Base-by-base conservation (phyloP, 1,284 basidiomycete genomes). In the Caloboletus firmus region DNA sequence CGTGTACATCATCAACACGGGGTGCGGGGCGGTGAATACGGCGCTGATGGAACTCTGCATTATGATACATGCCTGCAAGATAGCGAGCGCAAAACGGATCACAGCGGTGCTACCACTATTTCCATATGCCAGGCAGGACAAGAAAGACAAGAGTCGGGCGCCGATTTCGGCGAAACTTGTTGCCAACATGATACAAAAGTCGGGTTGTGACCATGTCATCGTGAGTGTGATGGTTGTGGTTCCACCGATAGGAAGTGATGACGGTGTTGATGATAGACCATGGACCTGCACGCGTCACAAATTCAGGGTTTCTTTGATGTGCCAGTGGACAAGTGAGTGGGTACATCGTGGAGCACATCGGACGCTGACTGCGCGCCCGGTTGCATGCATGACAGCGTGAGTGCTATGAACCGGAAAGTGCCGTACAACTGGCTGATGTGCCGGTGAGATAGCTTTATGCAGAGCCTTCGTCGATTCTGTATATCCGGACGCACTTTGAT, bases 221-320 rank as follows among this genome's bases (percentile, higher is more conserved):
- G 95, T 97, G 74, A 78, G 94, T 81, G 22, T 51, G 31, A 37
- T 54, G 31, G 13, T 7, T 40, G 43, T 6, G 37, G 40, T 36
- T 28, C 48, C 9, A 36, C 40, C 17, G 50, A 54, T 26, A 2
- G n/a, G 40, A 36, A 8, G 31, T 37, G 47, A 56, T 51, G 55
- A 58, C 31, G 35, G 31, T 24, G 45, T 32, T 45, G 52, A 43
- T 44, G 51, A 45, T 47, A 98, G 96, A 98, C 94, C 30, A 99
- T 96, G 95, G 95, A 97, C 75, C 76, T 98, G 64, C 94, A 98
- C 70, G 95, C 95, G 45, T 95, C 93, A n/a, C 95, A 97, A 70
- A 98, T 98, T 60, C 95, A 99, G 75, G 97, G 97, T 34, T 99
- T 99, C 80, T 99, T 99, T 73, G 96, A 99, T 73, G 96, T 98